Evolutionary conservation across 148 eudicot genomes (phyloP).

Genomic region (Fagopyrum esculentum): DNA sequence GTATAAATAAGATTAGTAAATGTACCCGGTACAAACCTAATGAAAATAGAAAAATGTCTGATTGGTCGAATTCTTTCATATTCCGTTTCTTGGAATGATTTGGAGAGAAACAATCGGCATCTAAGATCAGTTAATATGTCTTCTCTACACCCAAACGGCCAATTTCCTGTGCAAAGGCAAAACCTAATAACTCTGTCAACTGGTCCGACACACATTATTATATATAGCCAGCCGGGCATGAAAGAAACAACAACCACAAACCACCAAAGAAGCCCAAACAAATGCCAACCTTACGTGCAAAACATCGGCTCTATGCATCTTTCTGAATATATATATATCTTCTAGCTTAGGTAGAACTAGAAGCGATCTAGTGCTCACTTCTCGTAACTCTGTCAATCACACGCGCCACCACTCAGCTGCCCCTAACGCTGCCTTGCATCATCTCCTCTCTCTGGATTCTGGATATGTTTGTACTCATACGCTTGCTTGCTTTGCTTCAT

Average conservation of each 20-base stretch:
- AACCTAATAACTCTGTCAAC: neutral
- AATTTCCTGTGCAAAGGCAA: neutral
- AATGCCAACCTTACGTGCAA: neutral
- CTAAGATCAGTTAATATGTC: neutral
- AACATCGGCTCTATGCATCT: too few relatives aligned
- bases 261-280: neutral
- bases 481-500: too few relatives aligned
- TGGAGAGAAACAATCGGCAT: too few relatives aligned
- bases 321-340: too few relatives aligned
- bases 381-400: neutral
- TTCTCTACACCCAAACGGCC: neutral
- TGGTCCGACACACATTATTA: neutral
- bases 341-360: neutral
- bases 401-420: neutral
- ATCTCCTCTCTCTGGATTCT: too few relatives aligned
- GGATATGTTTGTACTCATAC: too few relatives aligned
- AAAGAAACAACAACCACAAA: neutral
- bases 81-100: too few relatives aligned
- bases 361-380: neutral
- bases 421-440: neutral
- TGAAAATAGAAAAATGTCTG: too few relatives aligned
- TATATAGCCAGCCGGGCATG: neutral
- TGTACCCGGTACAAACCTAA: too few relatives aligned
- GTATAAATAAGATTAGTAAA: too few relatives aligned
- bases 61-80: too few relatives aligned